phyloP scores from a whole-genome alignment of 2,329 filamentous ascomycete species.

The Pestalotiopsis fici region DNA sequence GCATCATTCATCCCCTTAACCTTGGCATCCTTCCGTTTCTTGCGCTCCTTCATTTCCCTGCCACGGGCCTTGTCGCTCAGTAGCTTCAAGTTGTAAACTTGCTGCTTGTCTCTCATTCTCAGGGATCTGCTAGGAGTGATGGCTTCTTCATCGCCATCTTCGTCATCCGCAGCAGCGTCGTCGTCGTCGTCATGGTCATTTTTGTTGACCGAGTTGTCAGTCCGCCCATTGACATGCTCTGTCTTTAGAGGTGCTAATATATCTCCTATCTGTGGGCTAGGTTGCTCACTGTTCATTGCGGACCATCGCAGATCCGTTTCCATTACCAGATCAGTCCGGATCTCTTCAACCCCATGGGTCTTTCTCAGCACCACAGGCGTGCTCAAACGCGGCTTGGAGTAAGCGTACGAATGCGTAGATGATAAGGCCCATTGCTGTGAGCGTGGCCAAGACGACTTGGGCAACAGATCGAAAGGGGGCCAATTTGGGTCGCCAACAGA shows the following conservation, averaged over 20 bases:
- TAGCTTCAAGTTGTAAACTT: slow-evolving; percentile 61
- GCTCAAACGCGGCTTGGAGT: slow-evolving; percentile 28
- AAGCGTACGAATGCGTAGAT: slow-evolving; percentile 25
- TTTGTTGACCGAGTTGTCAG: slow-evolving; percentile 21
- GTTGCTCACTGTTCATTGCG: slow-evolving; percentile 18
- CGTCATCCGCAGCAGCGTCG: slow-evolving; percentile 25
- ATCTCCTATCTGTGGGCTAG: neutral
- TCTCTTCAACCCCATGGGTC: slow-evolving; percentile 19
- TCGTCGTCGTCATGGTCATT: slow-evolving; percentile 21
- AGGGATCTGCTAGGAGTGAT: slow-evolving; percentile 54
- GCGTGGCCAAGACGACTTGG: slow-evolving; percentile 22
- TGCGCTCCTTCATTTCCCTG: slow-evolving; percentile 47
- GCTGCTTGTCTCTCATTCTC: slow-evolving; percentile 46
- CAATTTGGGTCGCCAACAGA: slow-evolving; percentile 49
- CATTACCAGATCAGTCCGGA: slow-evolving; percentile 23
- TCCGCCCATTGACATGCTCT: slow-evolving; percentile 31
- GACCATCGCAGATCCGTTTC: slow-evolving; percentile 34
- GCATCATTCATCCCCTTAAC: slow-evolving; percentile 19
- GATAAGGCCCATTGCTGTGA: slow-evolving; percentile 28
- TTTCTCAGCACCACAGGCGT: slow-evolving; percentile 26
- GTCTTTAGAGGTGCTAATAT: slow-evolving; percentile 29
- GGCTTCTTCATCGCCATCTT: slow-evolving; percentile 47
- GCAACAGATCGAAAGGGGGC: slow-evolving; percentile 50
- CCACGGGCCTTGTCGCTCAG: slow-evolving; percentile 60
- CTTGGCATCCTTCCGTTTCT: slow-evolving; percentile 30